These are phyloP conservation scores for Aspergillus coremiiformis DNA, from an alignment of 495 filamentous ascomycete genomes.

Conservation along the genomic window DNA sequence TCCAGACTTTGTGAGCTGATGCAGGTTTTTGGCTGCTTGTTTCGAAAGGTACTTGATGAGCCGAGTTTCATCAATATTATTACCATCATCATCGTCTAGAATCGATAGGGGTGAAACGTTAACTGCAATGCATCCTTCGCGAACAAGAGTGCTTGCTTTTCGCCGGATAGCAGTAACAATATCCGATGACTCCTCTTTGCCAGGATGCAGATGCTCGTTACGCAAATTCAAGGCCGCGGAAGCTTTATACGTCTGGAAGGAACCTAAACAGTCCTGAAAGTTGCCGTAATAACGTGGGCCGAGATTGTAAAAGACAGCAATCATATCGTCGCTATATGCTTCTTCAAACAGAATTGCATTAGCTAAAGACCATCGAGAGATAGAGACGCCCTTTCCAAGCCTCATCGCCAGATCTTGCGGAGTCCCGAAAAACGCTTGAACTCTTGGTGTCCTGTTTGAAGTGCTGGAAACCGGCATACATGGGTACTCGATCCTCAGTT, in stretches of 20 bases:
- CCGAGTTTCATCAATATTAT: constrained; percentile 61
- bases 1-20: constrained; percentile 61
- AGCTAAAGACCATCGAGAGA: constrained; percentile 79
- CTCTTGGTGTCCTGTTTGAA: constrained; percentile 49
- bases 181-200: constrained; percentile 86
- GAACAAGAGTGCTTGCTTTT: constrained; percentile 71
- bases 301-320: constrained; percentile 83
- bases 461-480: constrained; percentile 48
- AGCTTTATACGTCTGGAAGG: constrained; percentile 95
- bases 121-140: constrained; percentile 74
- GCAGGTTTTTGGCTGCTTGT: constrained; percentile 62
- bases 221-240: constrained; percentile 84
- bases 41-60: constrained; percentile 70
- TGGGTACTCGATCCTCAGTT: constrained; percentile 84
- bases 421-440: constrained; percentile 91
- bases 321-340: constrained; percentile 80
- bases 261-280: constrained; percentile 91
- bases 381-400: constrained; percentile 66
- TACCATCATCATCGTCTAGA: constrained; percentile 64
- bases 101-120: constrained; percentile 75
- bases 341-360: constrained; percentile 85
- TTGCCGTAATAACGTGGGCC: constrained; percentile 89
- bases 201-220: constrained; percentile 85
- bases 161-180: constrained; percentile 80
- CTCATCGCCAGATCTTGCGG: constrained; percentile 82